A percentile compares a stretch with the other conserved stretches of the same genome.
Evolutionary conservation across 805 yeast genomes (phyloP).

Genomic region (Sugiyamaella floridensis): DNA sequence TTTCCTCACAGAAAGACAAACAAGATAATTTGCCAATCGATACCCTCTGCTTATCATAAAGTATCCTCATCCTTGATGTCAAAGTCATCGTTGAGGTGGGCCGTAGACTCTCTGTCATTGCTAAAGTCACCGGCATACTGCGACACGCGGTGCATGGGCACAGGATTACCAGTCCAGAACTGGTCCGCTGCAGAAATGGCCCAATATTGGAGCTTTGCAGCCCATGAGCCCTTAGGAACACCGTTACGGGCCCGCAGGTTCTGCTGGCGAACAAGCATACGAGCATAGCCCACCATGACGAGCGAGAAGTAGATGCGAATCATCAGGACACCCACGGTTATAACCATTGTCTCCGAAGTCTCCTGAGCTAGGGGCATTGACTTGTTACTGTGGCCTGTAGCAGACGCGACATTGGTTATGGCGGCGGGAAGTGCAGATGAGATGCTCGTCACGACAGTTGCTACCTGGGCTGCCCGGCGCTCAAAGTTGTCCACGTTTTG

Average conservation of each 20-base stretch:
- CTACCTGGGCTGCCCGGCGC: not conserved
- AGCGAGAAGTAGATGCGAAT: slow-evolving; percentile 49
- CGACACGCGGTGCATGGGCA: not conserved
- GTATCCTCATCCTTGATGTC: not conserved
- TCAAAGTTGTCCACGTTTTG: not conserved
- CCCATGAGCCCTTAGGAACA: slow-evolving; percentile 27
- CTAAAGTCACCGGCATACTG: not conserved
- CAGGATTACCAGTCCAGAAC: slow-evolving; percentile 30
- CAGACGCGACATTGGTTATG: slow-evolving; percentile 3
- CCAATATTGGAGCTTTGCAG: slow-evolving; percentile 26
- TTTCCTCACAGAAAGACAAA: too few relatives aligned
- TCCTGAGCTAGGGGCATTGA: slow-evolving; percentile 28
- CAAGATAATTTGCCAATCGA: too few relatives aligned
- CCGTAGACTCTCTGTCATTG: not conserved
- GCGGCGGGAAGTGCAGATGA: not conserved
- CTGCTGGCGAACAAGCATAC: slow-evolving; percentile 41
- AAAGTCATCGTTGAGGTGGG: slow-evolving; percentile 2
- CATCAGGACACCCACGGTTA: slow-evolving; percentile 41
- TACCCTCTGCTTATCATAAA: too few relatives aligned
- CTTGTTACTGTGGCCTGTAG: slow-evolving; percentile 10
- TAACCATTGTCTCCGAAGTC: slow-evolving; percentile 40
- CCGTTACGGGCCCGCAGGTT: slow-evolving; percentile 32
- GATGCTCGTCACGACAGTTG: not conserved
- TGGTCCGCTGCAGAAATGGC: slow-evolving; percentile 23
- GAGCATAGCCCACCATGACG: slow-evolving; percentile 50